Percentiles rank a stretch among this genome's conserved stretches.
Evolutionary conservation across 225 moss, liverwort and hornwort species (phyloP).

Genomic region (Ulota crispa): DNA sequence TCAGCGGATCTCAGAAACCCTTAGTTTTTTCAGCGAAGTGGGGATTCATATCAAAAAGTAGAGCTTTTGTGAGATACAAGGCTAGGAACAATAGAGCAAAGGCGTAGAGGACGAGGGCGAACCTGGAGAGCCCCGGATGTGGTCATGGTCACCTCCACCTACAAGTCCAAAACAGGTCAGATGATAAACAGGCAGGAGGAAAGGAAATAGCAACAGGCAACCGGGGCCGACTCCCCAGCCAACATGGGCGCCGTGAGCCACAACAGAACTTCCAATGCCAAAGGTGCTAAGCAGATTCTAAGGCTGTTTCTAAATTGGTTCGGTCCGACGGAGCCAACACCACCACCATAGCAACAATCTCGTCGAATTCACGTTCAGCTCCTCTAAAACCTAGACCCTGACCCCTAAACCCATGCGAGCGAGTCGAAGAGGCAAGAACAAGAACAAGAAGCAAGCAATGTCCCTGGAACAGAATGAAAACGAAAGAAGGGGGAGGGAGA

Average conservation of each 20-base stretch:
- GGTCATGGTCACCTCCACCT: constrained; percentile 95
- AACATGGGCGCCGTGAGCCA: background rate
- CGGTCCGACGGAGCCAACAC: too few species aligned
- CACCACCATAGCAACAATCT: background rate
- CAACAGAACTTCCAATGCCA: background rate
- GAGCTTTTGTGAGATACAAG: background rate
- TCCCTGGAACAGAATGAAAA: background rate
- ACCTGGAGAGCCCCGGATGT: constrained; percentile 74
- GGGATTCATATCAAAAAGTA: background rate
- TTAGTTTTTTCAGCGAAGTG: background rate
- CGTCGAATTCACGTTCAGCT: background rate
- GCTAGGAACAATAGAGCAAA: background rate
- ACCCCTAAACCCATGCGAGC: too few species aligned
- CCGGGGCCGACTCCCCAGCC: background rate
- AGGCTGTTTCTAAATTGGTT: background rate
- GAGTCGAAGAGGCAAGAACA: background rate
- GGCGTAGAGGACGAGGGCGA: background rate
- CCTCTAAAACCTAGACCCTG: background rate
- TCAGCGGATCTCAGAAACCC: background rate
- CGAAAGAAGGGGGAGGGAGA: background rate
- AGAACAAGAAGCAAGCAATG: background rate
- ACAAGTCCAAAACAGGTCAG: constrained; percentile 19
- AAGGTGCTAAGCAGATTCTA: background rate
- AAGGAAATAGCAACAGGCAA: background rate
- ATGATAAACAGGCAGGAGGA: background rate